Percentiles rank a stretch among this genome's conserved stretches.
These are phyloP conservation scores for Aspergillus persii DNA, from an alignment of 2,329 filamentous ascomycete species.

Conservation along the genomic window DNA sequence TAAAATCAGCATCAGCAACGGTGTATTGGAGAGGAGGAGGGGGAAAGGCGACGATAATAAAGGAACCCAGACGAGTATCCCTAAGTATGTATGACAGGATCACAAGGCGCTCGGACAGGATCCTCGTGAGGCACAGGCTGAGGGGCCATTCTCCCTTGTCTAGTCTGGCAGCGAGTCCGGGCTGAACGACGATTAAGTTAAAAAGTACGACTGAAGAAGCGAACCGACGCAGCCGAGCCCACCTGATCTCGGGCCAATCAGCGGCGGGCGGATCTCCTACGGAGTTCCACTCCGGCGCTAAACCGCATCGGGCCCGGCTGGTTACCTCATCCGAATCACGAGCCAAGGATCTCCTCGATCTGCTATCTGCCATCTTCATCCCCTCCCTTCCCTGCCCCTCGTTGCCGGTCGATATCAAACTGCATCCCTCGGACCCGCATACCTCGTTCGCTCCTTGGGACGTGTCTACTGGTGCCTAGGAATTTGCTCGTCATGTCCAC, in stretches of 20 bases:
- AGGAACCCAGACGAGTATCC: no score
- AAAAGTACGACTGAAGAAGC: not conserved
- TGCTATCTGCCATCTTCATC: not conserved
- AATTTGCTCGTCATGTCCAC: constrained; percentile 26
- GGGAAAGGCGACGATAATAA: not conserved
- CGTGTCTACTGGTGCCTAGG: constrained; percentile 2
- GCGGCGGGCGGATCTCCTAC: not conserved
- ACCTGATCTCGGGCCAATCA: not conserved
- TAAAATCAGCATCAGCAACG: not conserved
- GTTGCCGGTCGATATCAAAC: not conserved
- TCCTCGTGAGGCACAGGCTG: not conserved
- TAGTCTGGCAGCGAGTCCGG: no score
- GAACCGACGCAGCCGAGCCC: not conserved
- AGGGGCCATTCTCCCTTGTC: not conserved
- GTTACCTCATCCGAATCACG: not conserved
- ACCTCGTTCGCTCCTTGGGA: not conserved
- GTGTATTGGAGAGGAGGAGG: not conserved
- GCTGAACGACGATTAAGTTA: not conserved
- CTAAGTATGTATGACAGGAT: not conserved
- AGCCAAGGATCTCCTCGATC: not conserved
- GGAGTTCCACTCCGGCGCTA: not conserved
- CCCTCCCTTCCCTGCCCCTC: not conserved
- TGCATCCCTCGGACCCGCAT: not conserved
- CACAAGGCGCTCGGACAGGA: not conserved
- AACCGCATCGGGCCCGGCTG: not conserved